These are phyloP conservation scores for Boletus rubescentipes DNA, from an alignment of 768 basidiomycete species.

Conservation along the genomic window DNA sequence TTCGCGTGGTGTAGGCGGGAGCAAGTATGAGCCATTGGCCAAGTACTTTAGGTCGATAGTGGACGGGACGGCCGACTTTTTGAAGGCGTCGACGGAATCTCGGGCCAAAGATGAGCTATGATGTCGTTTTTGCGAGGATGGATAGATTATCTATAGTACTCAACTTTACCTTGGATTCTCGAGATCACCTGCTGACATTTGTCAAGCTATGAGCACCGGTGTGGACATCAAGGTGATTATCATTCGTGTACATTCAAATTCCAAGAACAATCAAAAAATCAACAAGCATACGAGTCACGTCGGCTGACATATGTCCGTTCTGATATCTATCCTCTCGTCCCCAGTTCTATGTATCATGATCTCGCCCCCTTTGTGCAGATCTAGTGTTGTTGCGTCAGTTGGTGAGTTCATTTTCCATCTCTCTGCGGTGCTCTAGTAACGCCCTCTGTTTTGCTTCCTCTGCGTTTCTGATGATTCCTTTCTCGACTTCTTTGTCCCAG, in stretches of 20 bases:
- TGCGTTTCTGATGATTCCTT: constrained; percentile 38
- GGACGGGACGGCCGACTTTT: constrained; percentile 64
- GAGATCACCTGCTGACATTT: not conserved
- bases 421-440: constrained; percentile 21
- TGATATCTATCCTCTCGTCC: not conserved
- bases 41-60: constrained; percentile 72
- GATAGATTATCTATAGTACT: constrained; percentile 2
- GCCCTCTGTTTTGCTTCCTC: constrained; percentile 33
- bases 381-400: constrained; percentile 11
- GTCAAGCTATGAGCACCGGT: not conserved
- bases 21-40: constrained; percentile 72
- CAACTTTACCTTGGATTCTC: not conserved
- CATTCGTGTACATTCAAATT: not conserved
- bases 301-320: not conserved
- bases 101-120: constrained; percentile 32
- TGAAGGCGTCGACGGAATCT: constrained; percentile 38
- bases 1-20: constrained; percentile 45
- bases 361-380: not conserved
- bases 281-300: not conserved
- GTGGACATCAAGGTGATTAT: not conserved
- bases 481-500: constrained; percentile 46
- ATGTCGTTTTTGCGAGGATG: constrained; percentile 6
- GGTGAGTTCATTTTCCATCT: constrained; percentile 13
- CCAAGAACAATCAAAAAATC: not conserved
- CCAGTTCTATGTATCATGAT: not conserved